phyloP scores from a whole-genome alignment of 306 rosid species.

The Cyclanthera cordifolia region DNA sequence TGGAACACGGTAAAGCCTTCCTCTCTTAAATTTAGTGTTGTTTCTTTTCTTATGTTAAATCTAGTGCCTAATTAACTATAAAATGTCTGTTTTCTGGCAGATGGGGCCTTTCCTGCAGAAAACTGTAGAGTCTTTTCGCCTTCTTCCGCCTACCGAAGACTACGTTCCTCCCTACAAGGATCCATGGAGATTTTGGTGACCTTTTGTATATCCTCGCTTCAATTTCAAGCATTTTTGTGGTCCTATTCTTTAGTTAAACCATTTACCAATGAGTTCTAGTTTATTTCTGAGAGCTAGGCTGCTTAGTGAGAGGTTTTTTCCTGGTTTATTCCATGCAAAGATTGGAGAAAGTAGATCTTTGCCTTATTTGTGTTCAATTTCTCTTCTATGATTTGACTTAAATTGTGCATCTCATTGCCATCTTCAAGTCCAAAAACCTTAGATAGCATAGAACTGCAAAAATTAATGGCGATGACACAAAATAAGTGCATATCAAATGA shows the following conservation, averaged over 20 bases:
- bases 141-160: slow-evolving; percentile 58
- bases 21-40: not conserved
- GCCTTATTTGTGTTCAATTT: not conserved
- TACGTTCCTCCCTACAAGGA: slow-evolving; percentile 92
- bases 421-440: not conserved
- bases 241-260: not conserved
- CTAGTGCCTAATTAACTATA: not conserved
- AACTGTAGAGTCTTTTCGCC: slow-evolving; percentile 73
- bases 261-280: slow-evolving; percentile 3
- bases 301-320: not conserved
- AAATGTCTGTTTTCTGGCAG: slow-evolving; percentile 23
- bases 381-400: not conserved
- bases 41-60: not conserved
- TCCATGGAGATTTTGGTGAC: slow-evolving; percentile 98
- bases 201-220: not conserved
- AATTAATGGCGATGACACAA: not conserved
- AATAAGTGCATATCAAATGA: not conserved
- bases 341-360: not conserved
- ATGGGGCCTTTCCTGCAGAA: slow-evolving; percentile 66
- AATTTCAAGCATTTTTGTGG: slow-evolving; percentile 5
- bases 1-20: slow-evolving; percentile 55
- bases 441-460: not conserved
- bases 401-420: not conserved
- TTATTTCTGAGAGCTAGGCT: not conserved
- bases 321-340: not conserved